Evolutionary conservation across 768 basidiomycete species (phyloP).

Genomic region (Leccinum variicolor): DNA sequence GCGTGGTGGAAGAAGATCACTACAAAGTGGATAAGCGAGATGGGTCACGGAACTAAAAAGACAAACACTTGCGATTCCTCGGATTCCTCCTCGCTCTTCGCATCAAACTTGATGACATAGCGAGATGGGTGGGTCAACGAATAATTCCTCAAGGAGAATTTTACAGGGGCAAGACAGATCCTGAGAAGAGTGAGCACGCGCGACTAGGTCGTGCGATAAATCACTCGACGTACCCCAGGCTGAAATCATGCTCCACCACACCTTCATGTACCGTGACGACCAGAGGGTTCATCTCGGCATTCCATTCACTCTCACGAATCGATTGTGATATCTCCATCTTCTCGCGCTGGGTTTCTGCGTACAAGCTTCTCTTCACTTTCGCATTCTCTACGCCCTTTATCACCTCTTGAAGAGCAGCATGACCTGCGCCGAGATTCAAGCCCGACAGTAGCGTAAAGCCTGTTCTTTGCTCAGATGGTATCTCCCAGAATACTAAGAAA

Average conservation of each 20-base stretch:
- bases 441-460: conserved; percentile 63
- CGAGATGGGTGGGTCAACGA: conserved; percentile 62
- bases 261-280: conserved; percentile 47
- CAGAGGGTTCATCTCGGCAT: conserved; percentile 74
- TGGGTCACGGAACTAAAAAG: neutral
- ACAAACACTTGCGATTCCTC: conserved; percentile 21
- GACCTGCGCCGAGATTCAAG: conserved; percentile 61
- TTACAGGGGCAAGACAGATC: conserved; percentile 49
- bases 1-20: conserved; percentile 45
- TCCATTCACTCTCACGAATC: conserved; percentile 71
- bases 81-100: conserved; percentile 17
- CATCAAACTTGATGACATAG: conserved; percentile 51
- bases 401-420: conserved; percentile 60
- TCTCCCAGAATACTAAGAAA: conserved; percentile 72
- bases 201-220: neutral
- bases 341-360: conserved; percentile 84
- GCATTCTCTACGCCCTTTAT: conserved; percentile 57
- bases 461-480: conserved; percentile 53
- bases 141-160: conserved; percentile 64
- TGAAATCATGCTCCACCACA: conserved; percentile 62
- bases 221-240: conserved; percentile 52
- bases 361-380: conserved; percentile 81
- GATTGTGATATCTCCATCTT: conserved; percentile 62
- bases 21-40: conserved; percentile 22
- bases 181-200: conserved; percentile 35